These are phyloP conservation scores for Sisymbrium irio DNA, from an alignment of 345 rosid genomes.

Conservation along the genomic window DNA sequence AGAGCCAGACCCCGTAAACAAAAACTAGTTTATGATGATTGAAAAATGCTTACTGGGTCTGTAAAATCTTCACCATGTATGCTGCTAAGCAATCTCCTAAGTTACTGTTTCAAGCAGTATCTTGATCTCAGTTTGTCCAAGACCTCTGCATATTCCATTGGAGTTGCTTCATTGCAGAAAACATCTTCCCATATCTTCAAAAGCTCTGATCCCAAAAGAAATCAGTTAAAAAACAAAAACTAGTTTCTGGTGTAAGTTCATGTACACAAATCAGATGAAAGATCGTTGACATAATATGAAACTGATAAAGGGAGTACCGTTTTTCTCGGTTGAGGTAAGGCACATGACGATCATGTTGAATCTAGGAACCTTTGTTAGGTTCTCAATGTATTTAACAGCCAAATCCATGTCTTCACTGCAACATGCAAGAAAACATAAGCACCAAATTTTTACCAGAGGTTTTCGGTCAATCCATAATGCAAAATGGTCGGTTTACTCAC, in stretches of 20 bases:
- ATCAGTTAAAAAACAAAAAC: background rate
- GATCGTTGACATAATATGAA: background rate
- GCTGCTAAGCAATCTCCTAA: background rate
- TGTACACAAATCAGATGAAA: background rate
- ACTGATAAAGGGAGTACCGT: slow-evolving; percentile 44
- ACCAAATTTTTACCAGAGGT: background rate
- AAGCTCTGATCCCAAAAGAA: slow-evolving; percentile 56
- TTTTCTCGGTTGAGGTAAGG: slow-evolving; percentile 67
- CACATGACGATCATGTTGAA: slow-evolving; percentile 73
- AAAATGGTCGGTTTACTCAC: slow-evolving; percentile 42
- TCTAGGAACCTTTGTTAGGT: slow-evolving; percentile 83
- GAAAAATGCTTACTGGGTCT: background rate
- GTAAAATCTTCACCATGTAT: slow-evolving; percentile 18
- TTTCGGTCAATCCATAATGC: background rate
- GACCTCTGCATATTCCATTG: slow-evolving; percentile 56
- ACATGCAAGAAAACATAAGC: slow-evolving; percentile 12
- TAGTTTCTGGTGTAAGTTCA: background rate
- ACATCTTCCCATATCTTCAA: slow-evolving; percentile 66
- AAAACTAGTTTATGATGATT: background rate
- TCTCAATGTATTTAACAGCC: slow-evolving; percentile 67
- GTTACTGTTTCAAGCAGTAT: slow-evolving; percentile 48
- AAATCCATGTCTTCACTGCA: slow-evolving; percentile 70
- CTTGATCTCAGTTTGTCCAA: slow-evolving; percentile 50
- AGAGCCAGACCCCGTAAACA: background rate
- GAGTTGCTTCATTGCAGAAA: slow-evolving; percentile 60